Evolutionary conservation across 2,329 filamentous ascomycete species (phyloP), one percentile per base, ranked within the genome.

Genomic region (Fusarium humuli): DNA sequence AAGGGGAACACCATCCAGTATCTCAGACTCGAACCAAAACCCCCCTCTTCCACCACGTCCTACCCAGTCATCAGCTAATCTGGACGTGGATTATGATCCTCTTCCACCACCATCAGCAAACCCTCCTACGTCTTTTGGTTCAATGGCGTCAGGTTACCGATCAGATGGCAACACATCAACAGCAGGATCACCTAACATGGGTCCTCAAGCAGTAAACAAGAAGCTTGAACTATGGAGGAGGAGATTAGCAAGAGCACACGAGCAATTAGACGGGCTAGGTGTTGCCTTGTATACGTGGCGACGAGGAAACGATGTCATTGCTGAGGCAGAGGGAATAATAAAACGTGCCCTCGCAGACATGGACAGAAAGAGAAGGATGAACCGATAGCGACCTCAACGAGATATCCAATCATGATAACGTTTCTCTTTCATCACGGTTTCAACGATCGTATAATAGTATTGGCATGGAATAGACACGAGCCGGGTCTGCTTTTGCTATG

Each of bases 261-360:
- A 88, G 30, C 79, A 82, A 41, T 83, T 95, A 12, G 87, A 88
- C n/a, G 81, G 83, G 7, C 82, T 89, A 41, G 91, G 91, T 6
- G 91, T 96, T 1, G 81, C 86, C 69, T 77, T 96, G 37, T 88
- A 92, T 68, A 93, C 87, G 22, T 96, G 93, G 93, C 85, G 91
- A 44, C 86, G 86, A 13, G 93, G 93, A 0, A 83, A 85, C 29
- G 93, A 96, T 81, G 91, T 93, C 10, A 83, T 88, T 59, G 83
- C 83, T 1, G 90, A 92, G 78, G 90, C 91, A 5, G 83, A 90
- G 56, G 87, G 84, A 16, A 85, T 94, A 61, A 87, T 94, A 6
- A 85, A 85, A 77, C 82, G 85, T 65, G 85, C 85, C 30, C 73
- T 88, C 74, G 79, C 75, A 60, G 81, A 84, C 37, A 80, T 86